Percentiles rank a stretch among this genome's conserved stretches.
These are phyloP conservation scores for Pelargonium australe DNA, from an alignment of 441 rosid genomes.

Conservation along the genomic window DNA sequence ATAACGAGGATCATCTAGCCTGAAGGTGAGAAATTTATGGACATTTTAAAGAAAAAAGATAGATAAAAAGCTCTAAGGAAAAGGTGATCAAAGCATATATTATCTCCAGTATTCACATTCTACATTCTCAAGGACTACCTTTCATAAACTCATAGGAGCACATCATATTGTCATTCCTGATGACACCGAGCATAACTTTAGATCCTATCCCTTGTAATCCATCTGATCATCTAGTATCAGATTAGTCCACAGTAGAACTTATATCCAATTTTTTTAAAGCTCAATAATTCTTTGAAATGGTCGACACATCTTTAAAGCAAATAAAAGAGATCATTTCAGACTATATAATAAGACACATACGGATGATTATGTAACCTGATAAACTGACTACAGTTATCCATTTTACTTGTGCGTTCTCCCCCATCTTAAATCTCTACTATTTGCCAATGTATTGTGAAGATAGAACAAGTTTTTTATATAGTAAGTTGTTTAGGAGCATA, in stretches of 20 bases:
- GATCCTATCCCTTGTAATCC: not conserved
- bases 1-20: not conserved
- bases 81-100: not conserved
- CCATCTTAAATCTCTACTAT: not conserved
- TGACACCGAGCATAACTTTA: not conserved
- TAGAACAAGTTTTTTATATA: not conserved
- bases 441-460: conserved; percentile 2
- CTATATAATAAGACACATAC: not conserved
- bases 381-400: not conserved
- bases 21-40: not conserved
- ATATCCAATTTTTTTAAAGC: not conserved
- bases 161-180: not conserved
- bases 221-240: not conserved
- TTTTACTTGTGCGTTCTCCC: not conserved
- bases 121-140: not conserved
- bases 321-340: not conserved
- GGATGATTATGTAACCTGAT: not conserved
- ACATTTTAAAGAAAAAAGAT: not conserved
- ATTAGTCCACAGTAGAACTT: not conserved
- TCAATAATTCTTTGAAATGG: not conserved
- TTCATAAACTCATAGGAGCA: not conserved
- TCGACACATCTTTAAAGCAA: not conserved
- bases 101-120: not conserved
- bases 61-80: not conserved
- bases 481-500: conserved; percentile 18